phyloP scores from a whole-genome alignment of 352 stramenopile genomes.

The Thalassiosira allenii region DNA sequence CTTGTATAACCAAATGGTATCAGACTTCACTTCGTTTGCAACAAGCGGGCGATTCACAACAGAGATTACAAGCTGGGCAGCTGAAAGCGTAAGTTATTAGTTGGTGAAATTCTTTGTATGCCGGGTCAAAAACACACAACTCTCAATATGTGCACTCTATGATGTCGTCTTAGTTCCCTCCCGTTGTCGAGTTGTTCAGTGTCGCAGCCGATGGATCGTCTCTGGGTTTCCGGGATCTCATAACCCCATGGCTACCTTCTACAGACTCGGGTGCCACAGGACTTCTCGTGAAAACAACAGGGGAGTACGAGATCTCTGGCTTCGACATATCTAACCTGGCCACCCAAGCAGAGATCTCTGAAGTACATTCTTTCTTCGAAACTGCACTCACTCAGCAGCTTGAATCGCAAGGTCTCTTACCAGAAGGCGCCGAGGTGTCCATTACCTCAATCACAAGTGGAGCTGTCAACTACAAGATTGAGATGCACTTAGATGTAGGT shows the following conservation, averaged over 20 bases:
- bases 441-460: conserved; percentile 27
- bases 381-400: conserved; percentile 15
- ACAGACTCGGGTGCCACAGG: not conserved
- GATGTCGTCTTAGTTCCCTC: not conserved
- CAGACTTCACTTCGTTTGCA: conserved; percentile 1
- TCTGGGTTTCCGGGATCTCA: not conserved
- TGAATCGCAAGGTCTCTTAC: conserved; percentile 14
- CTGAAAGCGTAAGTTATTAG: not conserved
- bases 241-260: not conserved
- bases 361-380: conserved; percentile 28
- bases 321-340: not conserved
- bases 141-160: not conserved
- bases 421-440: conserved; percentile 20
- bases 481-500: conserved; percentile 8
- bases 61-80: not conserved
- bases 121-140: too few relatives aligned
- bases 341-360: conserved; percentile 14
- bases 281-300: not conserved
- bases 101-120: too few relatives aligned
- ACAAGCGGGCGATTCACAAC: not conserved
- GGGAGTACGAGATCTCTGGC: not conserved
- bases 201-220: not conserved
- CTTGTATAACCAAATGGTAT: not conserved
- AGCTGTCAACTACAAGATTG: conserved; percentile 30
- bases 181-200: not conserved